Conservation (phyloP, 805 yeast species). For the Saccharomyces eubayanus region DNA sequence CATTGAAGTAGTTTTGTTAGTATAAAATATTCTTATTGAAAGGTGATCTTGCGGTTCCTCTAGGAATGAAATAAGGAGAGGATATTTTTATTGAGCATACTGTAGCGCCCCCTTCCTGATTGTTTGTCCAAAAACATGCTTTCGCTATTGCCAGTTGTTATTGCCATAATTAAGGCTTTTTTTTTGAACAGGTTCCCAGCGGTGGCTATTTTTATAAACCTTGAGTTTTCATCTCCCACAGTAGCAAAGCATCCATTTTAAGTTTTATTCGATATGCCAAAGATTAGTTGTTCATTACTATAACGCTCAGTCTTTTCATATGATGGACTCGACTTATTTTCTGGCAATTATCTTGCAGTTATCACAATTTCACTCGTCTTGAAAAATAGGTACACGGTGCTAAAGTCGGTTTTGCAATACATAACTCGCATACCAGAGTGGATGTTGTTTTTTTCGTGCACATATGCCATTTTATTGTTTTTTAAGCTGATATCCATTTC, state of each 20-base stretch:
- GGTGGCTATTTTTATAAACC: too few relatives aligned
- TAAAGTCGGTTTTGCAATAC: neutral
- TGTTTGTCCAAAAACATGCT: constrained; percentile 1
- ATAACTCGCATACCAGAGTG: neutral
- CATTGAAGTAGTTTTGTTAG: constrained; percentile 27
- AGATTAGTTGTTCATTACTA: neutral
- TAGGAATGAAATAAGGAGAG: neutral
- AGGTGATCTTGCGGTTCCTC: neutral
- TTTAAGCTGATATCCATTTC: neutral
- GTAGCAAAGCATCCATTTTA: too few relatives aligned
- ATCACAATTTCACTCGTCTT: neutral
- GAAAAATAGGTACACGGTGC: neutral
- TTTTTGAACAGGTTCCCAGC: too few relatives aligned
- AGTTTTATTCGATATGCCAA: neutral
- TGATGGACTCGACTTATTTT: neutral
- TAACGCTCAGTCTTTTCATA: neutral
- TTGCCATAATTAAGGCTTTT: too few relatives aligned
- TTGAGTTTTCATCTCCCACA: too few relatives aligned
- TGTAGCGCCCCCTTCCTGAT: neutral
- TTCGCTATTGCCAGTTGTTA: too few relatives aligned
- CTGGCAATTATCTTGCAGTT: neutral
- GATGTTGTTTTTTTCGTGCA: neutral
- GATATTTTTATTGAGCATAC: neutral
- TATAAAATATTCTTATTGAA: constrained; percentile 8
- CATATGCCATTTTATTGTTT: neutral